Conservation (phyloP, 495 filamentous ascomycete genomes). For the Hyaloscypha finlandica region DNA sequence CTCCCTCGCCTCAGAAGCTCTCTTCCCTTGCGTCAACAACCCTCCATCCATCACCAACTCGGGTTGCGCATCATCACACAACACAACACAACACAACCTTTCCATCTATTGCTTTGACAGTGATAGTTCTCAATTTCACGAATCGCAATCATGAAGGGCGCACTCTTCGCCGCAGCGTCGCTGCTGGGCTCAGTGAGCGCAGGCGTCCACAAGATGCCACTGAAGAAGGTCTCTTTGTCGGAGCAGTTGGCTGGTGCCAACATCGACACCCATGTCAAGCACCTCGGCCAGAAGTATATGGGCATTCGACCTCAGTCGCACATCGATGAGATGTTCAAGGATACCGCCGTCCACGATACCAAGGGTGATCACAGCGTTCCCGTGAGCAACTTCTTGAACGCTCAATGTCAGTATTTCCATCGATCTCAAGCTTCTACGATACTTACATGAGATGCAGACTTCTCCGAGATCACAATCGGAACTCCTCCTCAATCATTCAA, state of each 20-base stretch:
- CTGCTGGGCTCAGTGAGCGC: slow-evolving; percentile 83
- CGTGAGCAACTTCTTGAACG: slow-evolving; percentile 97
- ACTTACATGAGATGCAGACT: slow-evolving; percentile 60
- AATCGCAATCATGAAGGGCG: slow-evolving; percentile 73
- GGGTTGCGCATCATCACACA: slow-evolving; percentile 14
- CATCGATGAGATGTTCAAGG: slow-evolving; percentile 74
- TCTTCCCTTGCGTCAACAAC: slow-evolving; percentile 16
- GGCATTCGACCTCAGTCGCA: slow-evolving; percentile 72
- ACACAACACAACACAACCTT: slow-evolving; percentile 1
- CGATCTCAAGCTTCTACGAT: slow-evolving; percentile 20
- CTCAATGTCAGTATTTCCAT: slow-evolving; percentile 75
- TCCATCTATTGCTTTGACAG: slow-evolving; percentile 21
- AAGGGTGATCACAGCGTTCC: slow-evolving; percentile 74
- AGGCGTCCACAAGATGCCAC: slow-evolving; percentile 89
- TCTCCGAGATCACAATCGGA: slow-evolving; percentile 92
- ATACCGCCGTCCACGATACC: slow-evolving; percentile 63
- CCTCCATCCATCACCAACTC: slow-evolving; percentile 15
- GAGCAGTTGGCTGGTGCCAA: slow-evolving; percentile 91
- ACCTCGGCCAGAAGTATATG: slow-evolving; percentile 93
- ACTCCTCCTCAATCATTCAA: slow-evolving; percentile 95
- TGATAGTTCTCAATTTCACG: slow-evolving; percentile 10
- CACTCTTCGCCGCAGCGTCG: slow-evolving; percentile 69
- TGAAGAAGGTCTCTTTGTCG: slow-evolving; percentile 91
- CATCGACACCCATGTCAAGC: slow-evolving; percentile 76
- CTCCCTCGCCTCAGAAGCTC: slow-evolving; percentile 10